Percentiles rank a stretch among this genome's conserved stretches.
phyloP scores from a whole-genome alignment of 2,329 filamentous ascomycete genomes.

The Lasiodiplodia theobromae region DNA sequence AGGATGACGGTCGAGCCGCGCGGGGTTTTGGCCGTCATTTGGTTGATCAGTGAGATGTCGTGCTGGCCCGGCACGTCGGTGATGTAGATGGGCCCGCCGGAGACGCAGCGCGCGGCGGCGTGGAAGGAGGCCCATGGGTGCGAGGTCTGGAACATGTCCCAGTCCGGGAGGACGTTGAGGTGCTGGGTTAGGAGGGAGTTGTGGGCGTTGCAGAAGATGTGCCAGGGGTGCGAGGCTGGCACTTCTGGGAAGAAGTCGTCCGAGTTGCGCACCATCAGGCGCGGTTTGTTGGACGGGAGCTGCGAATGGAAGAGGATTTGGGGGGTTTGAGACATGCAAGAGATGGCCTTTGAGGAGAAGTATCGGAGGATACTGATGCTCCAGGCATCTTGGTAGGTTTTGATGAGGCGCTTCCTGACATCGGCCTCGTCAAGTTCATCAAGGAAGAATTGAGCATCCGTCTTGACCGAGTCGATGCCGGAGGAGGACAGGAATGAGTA shows the following conservation, averaged over 20 bases:
- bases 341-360: constrained; percentile 80
- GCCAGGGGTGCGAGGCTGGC: constrained; percentile 85
- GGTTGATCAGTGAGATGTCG: constrained; percentile 73
- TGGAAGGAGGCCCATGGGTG: constrained; percentile 81
- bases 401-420: constrained; percentile 74
- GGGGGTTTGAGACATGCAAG: constrained; percentile 93
- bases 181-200: constrained; percentile 83
- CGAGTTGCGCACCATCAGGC: constrained; percentile 81
- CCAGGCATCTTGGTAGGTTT: constrained; percentile 86
- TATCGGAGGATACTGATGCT: constrained; percentile 76
- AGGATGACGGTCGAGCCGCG: constrained; percentile 77
- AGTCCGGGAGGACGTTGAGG: constrained; percentile 86
- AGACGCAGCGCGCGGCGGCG: constrained; percentile 86
- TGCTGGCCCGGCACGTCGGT: constrained; percentile 88
- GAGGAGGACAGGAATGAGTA: constrained; percentile 78
- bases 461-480: constrained; percentile 88
- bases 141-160: constrained; percentile 76
- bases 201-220: constrained; percentile 93
- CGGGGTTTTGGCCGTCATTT: constrained; percentile 80
- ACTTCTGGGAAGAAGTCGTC: constrained; percentile 91
- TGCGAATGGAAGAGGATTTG: constrained; percentile 87
- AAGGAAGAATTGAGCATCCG: constrained; percentile 89
- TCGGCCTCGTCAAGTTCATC: constrained; percentile 75
- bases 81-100: constrained; percentile 92
- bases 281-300: constrained; percentile 75